phyloP scores from a whole-genome alignment of 108 stramenopile genomes.

The Cyclotella atomus region DNA sequence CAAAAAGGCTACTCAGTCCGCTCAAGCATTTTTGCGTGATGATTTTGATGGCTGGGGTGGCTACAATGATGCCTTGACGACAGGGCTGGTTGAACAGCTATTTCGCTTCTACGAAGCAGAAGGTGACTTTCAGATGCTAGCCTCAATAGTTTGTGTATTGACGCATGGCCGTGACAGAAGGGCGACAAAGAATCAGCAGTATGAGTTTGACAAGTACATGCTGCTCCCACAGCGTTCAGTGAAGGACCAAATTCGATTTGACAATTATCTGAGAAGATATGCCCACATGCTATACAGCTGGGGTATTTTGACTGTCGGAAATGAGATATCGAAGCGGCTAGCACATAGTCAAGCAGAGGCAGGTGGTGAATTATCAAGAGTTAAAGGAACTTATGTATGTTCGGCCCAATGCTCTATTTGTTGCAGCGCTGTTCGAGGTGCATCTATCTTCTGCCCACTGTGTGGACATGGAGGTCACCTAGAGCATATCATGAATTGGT shows the following conservation, averaged over 20 bases:
- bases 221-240: conserved; percentile 59
- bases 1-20: conserved; percentile 16
- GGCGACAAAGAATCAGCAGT: conserved; percentile 8
- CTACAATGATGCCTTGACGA: conserved; percentile 66
- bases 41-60: conserved; percentile 72
- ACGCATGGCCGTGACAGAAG: conserved; percentile 51
- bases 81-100: conserved; percentile 60
- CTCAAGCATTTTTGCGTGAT: not conserved
- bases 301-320: conserved; percentile 66
- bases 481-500: conserved; percentile 69
- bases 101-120: conserved; percentile 71
- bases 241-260: conserved; percentile 48
- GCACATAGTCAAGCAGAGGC: conserved; percentile 37
- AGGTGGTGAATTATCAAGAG: conserved; percentile 23
- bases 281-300: conserved; percentile 71
- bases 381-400: not conserved
- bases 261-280: conserved; percentile 70
- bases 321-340: conserved; percentile 78
- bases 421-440: conserved; percentile 71
- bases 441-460: conserved; percentile 64
- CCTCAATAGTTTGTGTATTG: conserved; percentile 78
- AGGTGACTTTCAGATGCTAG: conserved; percentile 83
- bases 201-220: conserved; percentile 20
- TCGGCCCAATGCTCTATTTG: conserved; percentile 80
- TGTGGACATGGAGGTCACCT: conserved; percentile 72